A percentile compares a stretch with the other conserved stretches of the same genome.
Evolutionary conservation across 345 rosid genomes (phyloP).

Genomic region (Dipteronia dyeriana): DNA sequence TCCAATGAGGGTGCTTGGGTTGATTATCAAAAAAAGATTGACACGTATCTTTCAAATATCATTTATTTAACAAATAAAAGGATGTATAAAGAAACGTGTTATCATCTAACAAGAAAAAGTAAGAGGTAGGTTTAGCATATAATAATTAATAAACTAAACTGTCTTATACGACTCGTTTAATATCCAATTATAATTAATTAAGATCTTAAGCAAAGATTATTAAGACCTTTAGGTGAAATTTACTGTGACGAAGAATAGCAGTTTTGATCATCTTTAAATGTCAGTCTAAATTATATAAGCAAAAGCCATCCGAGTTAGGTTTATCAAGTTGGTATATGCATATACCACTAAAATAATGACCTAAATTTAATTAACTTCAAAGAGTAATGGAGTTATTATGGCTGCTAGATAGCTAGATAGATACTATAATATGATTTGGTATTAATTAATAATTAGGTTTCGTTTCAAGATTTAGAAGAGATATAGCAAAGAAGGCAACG

Average conservation of each 20-base stretch:
- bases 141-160: background rate
- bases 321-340: background rate
- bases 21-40: background rate
- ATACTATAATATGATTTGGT: background rate
- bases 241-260: constrained; percentile 4
- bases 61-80: background rate
- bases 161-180: background rate
- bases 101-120: background rate
- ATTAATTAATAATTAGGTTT: too few species aligned
- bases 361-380: constrained; percentile 2
- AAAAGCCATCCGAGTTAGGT: background rate
- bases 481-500: too few species aligned
- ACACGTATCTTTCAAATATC: background rate
- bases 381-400: background rate
- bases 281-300: background rate
- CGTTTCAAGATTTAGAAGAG: too few species aligned
- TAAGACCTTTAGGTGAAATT: constrained; percentile 16
- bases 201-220: background rate
- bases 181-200: background rate
- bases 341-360: background rate
- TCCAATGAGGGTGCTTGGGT: background rate
- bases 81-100: background rate
- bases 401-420: background rate
- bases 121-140: background rate
- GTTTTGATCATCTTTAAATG: constrained; percentile 8